Conservation (phyloP, 2,329 filamentous ascomycete species). For the Phyllosticta citribraziliensis region DNA sequence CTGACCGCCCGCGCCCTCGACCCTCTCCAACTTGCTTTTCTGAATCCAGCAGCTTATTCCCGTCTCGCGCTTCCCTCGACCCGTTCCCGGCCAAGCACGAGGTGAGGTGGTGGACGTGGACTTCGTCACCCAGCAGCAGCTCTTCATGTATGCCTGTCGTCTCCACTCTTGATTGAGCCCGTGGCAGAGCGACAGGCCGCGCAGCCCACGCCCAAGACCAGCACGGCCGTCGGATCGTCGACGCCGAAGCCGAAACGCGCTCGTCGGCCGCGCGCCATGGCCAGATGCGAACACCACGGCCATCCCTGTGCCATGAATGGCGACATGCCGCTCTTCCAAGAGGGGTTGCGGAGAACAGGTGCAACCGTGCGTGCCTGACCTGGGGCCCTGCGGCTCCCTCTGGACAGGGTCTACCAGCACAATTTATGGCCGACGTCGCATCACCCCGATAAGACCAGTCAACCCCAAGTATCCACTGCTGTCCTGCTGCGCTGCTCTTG, state of each 20-base stretch:
- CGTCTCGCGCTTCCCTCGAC: not conserved
- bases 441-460: constrained; percentile 3
- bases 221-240: not conserved
- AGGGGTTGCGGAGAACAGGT: constrained; percentile 1
- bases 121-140: too few relatives aligned
- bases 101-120: too few relatives aligned
- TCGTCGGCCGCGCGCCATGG: not conserved
- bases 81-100: too few relatives aligned
- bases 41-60: not conserved
- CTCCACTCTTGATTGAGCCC: not conserved
- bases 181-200: not conserved
- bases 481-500: not conserved
- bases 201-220: not conserved
- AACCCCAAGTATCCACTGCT: not conserved
- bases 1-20: not conserved
- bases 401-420: not conserved
- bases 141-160: not conserved
- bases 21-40: not conserved
- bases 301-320: not conserved
- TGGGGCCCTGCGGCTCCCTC: not conserved
- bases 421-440: constrained; percentile 3
- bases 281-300: not conserved
- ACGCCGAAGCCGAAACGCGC: not conserved
- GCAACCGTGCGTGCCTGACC: not conserved
- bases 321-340: not conserved